These are phyloP conservation scores for Chaetomium cochliodes DNA, from an alignment of 495 filamentous ascomycete species.

Conservation along the genomic window DNA sequence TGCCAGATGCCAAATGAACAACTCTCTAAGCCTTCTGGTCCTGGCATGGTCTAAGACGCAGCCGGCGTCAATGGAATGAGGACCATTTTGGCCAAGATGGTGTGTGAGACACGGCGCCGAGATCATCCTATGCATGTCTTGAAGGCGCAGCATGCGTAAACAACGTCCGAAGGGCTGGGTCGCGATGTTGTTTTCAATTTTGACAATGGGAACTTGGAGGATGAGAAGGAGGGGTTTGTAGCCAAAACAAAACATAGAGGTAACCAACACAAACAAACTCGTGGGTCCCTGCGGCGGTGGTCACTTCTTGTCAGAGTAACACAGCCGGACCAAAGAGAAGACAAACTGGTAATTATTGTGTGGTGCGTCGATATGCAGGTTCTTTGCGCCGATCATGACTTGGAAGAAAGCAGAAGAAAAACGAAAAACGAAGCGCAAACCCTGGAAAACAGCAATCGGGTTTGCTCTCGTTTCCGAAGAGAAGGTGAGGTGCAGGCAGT, in stretches of 20 bases:
- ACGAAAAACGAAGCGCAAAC: not conserved
- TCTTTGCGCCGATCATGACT: not conserved
- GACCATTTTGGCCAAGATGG: not conserved
- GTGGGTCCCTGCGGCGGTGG: slow-evolving; percentile 8
- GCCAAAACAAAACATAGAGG: too few relatives aligned
- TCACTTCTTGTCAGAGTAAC: slow-evolving; percentile 1
- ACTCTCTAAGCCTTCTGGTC: not conserved
- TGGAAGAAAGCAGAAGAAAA: not conserved
- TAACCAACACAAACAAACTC: not conserved
- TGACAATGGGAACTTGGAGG: not conserved
- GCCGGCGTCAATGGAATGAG: slow-evolving; percentile 4
- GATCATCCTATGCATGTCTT: slow-evolving; percentile 4
- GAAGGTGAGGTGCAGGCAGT: not conserved
- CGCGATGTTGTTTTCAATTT: not conserved
- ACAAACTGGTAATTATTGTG: not conserved
- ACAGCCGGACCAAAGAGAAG: not conserved
- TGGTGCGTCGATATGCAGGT: not conserved
- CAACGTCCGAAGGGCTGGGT: not conserved
- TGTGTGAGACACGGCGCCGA: not conserved
- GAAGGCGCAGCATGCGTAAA: not conserved
- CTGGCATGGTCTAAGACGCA: not conserved
- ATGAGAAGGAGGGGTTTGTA: slow-evolving; percentile 4
- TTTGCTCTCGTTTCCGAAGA: slow-evolving; percentile 12
- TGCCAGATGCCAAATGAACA: not conserved
- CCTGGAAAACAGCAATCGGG: not conserved